Base-by-base conservation (phyloP, 2,329 filamentous ascomycete genomes). In the Malbranchea zuffiana region DNA sequence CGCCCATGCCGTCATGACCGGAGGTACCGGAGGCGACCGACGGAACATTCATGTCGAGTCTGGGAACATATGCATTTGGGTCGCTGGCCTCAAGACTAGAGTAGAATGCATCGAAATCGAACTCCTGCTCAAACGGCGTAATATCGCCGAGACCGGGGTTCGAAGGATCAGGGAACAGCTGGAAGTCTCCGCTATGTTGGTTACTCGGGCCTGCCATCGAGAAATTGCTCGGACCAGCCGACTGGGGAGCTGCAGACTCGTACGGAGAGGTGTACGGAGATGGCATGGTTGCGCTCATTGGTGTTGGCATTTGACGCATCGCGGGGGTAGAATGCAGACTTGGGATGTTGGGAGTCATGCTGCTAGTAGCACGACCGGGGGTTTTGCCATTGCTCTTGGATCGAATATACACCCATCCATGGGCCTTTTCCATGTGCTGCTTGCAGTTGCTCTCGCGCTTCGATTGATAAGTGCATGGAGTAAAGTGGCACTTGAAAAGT, bases 381-480 rank as follows among this genome's bases (percentile, higher is more conserved):
- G n/a, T 23, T 29, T 81, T 83, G 56, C 82, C 82, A 54, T 92
- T 94, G 59, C 81, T 87, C 72, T 95, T 95, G 42, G 85, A 88
- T 46, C 88, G 82, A 38, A 87, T 72, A 50, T 95, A 95, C n/a
- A 71, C 70, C 81, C 84, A 94, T 41, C 80, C 79, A 53, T 96
- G 87, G 1, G 84, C 81, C 62, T 95, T 95, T 67, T 96, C 88
- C 87, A 95, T 95, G 63, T 96, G 87, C 61, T 95, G 88, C 59
- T 95, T 95, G 73, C 85, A 92, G 61, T 96, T 96, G 45, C 82
- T 90, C 65, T 94, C 82, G 41, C 87, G 80, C 70, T 96, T 96
- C 7, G 87, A 94, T 54, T 85, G 82, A 67, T 96, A 96, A 0
- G 82, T 78, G 69, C 90, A 96, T 16, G 80, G 80, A 50, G 77